Evolutionary conservation across 352 stramenopile genomes (phyloP), one percentile per base, ranked within the genome.

Genomic region (Globisporangium lucens): DNA sequence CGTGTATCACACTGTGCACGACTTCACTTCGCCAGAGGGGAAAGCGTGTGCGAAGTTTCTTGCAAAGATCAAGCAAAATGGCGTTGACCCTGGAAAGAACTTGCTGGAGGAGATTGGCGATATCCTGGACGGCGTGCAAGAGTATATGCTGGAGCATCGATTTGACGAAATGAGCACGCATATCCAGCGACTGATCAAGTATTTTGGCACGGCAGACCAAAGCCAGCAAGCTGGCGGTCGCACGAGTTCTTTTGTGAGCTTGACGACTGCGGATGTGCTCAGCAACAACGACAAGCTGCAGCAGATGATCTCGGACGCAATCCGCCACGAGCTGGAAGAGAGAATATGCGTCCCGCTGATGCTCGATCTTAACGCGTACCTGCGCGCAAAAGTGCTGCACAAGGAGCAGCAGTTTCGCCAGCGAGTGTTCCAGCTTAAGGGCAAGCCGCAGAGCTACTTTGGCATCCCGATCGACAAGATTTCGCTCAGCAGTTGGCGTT

Each of bases 131-230:
- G 83, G 76, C 43, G 82, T 95, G 9, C 87, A 95, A 69, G 83
- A 92, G 68, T 93, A 95, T 49, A 95, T 95, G 87, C 79, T 95
- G 3, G 83, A 93, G 65, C 85, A 95, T 56, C 85, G 87, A 0
- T 93, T 83, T 57, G 82, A 90, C 33, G 87, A 95, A 56, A 93
- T 95, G 83, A 73, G 78, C 29, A 62, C 72, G 5, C 82, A 89
- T 43, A 75, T 93, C 17, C 75, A 91, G 58, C 74, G 83, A 29
- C 63, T 92, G 49, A 76, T 93, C 61, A 82, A 89, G 58, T 72
- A 73, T n/a, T 76, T 71, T 52, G 60, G 70, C 15, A 67, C 66
- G 12, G 35, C 61, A 15, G 68, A 72, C 41, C 35, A 65, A 4
- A 49, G 38, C 1, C 56, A 71, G 24, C 60, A 68, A 30, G 49